These are phyloP conservation scores for Ophiostoma ulmi DNA, from an alignment of 2,329 filamentous ascomycete genomes.

Conservation along the genomic window DNA sequence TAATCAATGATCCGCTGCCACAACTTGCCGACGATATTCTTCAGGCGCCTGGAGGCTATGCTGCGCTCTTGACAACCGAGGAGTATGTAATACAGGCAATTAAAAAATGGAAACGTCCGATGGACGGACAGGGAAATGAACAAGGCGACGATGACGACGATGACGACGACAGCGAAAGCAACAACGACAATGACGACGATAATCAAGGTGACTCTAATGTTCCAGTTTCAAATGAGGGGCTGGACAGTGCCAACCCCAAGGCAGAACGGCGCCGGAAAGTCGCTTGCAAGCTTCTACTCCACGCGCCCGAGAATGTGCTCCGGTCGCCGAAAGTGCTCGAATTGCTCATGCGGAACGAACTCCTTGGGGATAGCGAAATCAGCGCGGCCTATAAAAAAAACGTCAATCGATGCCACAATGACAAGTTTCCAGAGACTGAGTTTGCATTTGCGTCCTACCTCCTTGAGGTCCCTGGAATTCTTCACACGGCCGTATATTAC, in stretches of 20 bases:
- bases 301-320: background rate
- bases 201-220: no score
- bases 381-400: background rate
- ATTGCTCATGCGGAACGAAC: background rate
- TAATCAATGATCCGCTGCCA: background rate
- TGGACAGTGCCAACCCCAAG: background rate
- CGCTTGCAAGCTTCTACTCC: background rate
- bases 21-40: background rate
- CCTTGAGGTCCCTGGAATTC: background rate
- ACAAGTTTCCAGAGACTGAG: background rate
- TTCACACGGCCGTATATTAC: conserved; percentile 19
- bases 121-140: no score
- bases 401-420: background rate
- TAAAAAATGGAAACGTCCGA: no score
- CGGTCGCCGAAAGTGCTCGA: background rate
- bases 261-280: background rate
- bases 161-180: no score
- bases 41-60: background rate
- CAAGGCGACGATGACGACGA: no score
- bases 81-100: no score
- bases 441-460: background rate
- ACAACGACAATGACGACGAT: no score
- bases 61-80: no score
- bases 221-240: background rate
- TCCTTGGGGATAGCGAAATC: background rate